Evolutionary conservation across 1,139 yeast species (phyloP).

Genomic region (Geotrichum siamense): DNA sequence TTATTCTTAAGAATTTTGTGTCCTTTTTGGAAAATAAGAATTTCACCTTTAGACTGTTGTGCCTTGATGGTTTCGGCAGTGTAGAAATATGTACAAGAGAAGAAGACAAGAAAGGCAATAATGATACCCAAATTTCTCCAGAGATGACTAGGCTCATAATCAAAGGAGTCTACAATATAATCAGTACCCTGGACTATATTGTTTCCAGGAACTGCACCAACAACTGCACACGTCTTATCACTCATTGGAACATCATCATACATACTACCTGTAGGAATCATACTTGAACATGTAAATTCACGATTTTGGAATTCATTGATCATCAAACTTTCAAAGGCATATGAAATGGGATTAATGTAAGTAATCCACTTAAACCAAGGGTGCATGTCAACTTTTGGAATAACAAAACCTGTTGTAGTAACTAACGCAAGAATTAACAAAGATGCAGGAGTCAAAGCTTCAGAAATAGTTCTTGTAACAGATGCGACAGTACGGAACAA

Average conservation of each 20-base stretch:
- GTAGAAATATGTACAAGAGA: slow-evolving; percentile 48
- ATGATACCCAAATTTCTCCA: slow-evolving; percentile 84
- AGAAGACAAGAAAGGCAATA: slow-evolving; percentile 49
- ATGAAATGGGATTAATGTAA: slow-evolving; percentile 63
- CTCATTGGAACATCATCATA: slow-evolving; percentile 39
- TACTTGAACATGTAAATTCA: slow-evolving; percentile 39
- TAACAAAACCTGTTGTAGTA: slow-evolving; percentile 70
- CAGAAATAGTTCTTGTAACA: slow-evolving; percentile 49
- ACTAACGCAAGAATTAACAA: slow-evolving; percentile 52
- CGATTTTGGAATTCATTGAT: slow-evolving; percentile 51
- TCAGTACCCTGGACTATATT: slow-evolving; percentile 49
- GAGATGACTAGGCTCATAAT: slow-evolving; percentile 50
- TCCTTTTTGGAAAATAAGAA: slow-evolving; percentile 56
- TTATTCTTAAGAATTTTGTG: slow-evolving; percentile 33
- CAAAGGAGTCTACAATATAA: slow-evolving; percentile 44
- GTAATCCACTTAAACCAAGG: slow-evolving; percentile 80
- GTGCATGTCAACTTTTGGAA: slow-evolving; percentile 59
- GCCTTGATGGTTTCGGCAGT: slow-evolving; percentile 64
- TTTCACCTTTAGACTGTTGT: slow-evolving; percentile 77
- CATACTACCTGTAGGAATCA: slow-evolving; percentile 47
- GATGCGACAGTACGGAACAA: slow-evolving; percentile 69
- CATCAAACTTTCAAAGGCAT: slow-evolving; percentile 62
- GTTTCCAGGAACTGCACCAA: slow-evolving; percentile 58
- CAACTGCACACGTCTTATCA: slow-evolving; percentile 51
- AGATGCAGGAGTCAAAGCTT: slow-evolving; percentile 70